A percentile compares a stretch with the other conserved stretches of the same genome.
Evolutionary conservation across 2,329 filamentous ascomycete genomes (phyloP).

Genomic region (Leptographium procerum): DNA sequence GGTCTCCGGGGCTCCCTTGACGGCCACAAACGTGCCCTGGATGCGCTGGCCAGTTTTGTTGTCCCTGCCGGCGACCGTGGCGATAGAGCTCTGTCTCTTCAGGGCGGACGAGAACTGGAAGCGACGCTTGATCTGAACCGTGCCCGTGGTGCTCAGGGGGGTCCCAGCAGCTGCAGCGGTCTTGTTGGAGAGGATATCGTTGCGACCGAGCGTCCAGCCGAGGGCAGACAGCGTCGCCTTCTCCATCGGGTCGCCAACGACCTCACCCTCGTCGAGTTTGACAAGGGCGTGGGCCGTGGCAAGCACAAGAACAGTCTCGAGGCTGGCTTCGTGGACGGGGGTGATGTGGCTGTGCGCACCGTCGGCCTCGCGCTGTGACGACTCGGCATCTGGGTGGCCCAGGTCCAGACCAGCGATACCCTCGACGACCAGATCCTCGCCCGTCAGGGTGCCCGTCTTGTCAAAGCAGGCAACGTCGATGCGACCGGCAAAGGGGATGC

Average conservation of each 20-base stretch:
- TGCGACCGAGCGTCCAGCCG: slow-evolving; percentile 84
- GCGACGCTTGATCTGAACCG: slow-evolving; percentile 86
- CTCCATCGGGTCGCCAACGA: slow-evolving; percentile 98
- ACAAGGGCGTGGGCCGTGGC: slow-evolving; percentile 93
- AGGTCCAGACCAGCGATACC: slow-evolving; percentile 85
- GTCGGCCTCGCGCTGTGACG: slow-evolving; percentile 58
- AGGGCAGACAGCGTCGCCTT: slow-evolving; percentile 86
- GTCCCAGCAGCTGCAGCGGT: slow-evolving; percentile 31
- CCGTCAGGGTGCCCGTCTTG: slow-evolving; percentile 94
- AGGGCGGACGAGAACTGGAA: slow-evolving; percentile 97
- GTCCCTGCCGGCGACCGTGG: slow-evolving; percentile 65
- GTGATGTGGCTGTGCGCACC: slow-evolving; percentile 74
- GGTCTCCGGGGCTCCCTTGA: slow-evolving; percentile 95
- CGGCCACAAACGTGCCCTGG: slow-evolving; percentile 81
- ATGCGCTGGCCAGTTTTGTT: slow-evolving; percentile 62
- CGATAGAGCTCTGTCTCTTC: slow-evolving; percentile 91
- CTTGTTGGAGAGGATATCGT: slow-evolving; percentile 71
- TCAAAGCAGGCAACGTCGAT: slow-evolving; percentile 97
- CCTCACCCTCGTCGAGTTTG: slow-evolving; percentile 90
- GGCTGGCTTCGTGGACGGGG: slow-evolving; percentile 54
- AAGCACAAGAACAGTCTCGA: slow-evolving; percentile 84
- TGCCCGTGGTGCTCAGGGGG: slow-evolving; percentile 47
- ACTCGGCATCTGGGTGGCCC: slow-evolving; percentile 37
- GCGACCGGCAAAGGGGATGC: slow-evolving; percentile 90
- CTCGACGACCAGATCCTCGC: slow-evolving; percentile 92